Conservation (phyloP, 2,329 filamentous ascomycete species). For the Alternaria sp. region DNA sequence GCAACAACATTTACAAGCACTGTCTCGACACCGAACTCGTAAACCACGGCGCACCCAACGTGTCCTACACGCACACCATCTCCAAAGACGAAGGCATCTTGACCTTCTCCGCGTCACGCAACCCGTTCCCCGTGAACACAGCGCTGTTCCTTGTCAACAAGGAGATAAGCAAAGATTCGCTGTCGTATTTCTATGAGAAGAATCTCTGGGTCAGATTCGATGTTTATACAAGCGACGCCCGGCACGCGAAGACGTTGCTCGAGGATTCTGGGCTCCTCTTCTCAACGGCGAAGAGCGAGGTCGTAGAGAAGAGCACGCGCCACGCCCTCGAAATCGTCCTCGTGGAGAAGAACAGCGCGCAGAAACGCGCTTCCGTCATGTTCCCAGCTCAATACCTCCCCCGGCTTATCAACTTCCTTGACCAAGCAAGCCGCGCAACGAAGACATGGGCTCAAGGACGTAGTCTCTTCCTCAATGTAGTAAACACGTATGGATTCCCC, state of each 20-base stretch:
- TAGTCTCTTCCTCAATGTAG: constrained; percentile 27
- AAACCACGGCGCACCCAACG: constrained; percentile 34
- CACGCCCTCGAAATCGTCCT: constrained; percentile 40
- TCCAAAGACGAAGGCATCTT: constrained; percentile 26
- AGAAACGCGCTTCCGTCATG: constrained; percentile 36
- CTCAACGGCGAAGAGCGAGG: constrained; percentile 12
- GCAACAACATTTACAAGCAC: constrained; percentile 44
- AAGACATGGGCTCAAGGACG: constrained; percentile 32
- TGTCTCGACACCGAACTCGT: constrained; percentile 45
- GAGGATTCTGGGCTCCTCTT: constrained; percentile 43
- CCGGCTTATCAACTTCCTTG: constrained; percentile 43
- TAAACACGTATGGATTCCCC: constrained; percentile 34
- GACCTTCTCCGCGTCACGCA: constrained; percentile 36
- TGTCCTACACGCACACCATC: constrained; percentile 40
- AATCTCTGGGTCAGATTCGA: constrained; percentile 40
- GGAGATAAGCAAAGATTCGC: constrained; percentile 28
- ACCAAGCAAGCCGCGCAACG: constrained; percentile 29
- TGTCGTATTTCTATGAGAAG: constrained; percentile 40
- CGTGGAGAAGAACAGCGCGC: constrained; percentile 35
- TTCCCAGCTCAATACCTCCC: constrained; percentile 47
- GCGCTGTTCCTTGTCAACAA: constrained; percentile 38
- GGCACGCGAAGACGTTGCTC: constrained; percentile 42
- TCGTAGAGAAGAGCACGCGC: constrained; percentile 13
- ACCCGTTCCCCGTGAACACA: constrained; percentile 34
- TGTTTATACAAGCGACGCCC: constrained; percentile 34